Evolutionary conservation across 768 basidiomycete species (phyloP), one percentile per base, ranked within the genome.

Genomic region (Boletus sp.): DNA sequence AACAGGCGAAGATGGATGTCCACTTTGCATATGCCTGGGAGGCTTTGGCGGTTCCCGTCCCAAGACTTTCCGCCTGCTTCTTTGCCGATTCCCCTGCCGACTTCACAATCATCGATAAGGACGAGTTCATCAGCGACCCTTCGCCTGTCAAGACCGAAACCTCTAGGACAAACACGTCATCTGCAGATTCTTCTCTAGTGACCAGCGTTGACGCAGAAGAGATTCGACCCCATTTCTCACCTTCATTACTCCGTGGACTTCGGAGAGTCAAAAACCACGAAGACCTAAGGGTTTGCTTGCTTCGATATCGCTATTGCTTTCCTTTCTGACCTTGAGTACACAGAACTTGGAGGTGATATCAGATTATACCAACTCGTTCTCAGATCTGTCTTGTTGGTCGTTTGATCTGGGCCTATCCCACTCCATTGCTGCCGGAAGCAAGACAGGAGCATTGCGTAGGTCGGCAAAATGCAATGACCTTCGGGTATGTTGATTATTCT

Each of bases 21-120:
- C 46, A 64, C 47, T 64, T 64, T 56, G 29, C 50, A 20, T 64
- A 52, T 18, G 54, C 48, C 20, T 50, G 46, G 29, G 28, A 52
- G 37, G 62, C 55, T 12, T 39, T 64, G 49, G 52, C 47, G 18
- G 45, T 18, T 42, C 58, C 58, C 4, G 47, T 64, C 15, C 62
- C 55, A 11, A 53, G 17, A 10, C 53, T 55, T 48, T 64, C 62
- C 7, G 40, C 54, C 4, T 41, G 41, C 44, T 14, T 50, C 5
- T 18, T 47, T 18, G n/a, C 17, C 2, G 55, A 28, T n/a, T 15
- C 17, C 18, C 51, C 17, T 12, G 24, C 29, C 28, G 2, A 24
- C 4, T 42, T 42, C 37, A 15, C 52, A 47, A 17, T 12, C 1
- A n/a, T 10, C 35, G 30, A 58, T 8, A 18, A 15, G 8, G 53